These are phyloP conservation scores for Tylopilus cervinicoccineus DNA, from an alignment of 768 basidiomycete species.

Conservation along the genomic window DNA sequence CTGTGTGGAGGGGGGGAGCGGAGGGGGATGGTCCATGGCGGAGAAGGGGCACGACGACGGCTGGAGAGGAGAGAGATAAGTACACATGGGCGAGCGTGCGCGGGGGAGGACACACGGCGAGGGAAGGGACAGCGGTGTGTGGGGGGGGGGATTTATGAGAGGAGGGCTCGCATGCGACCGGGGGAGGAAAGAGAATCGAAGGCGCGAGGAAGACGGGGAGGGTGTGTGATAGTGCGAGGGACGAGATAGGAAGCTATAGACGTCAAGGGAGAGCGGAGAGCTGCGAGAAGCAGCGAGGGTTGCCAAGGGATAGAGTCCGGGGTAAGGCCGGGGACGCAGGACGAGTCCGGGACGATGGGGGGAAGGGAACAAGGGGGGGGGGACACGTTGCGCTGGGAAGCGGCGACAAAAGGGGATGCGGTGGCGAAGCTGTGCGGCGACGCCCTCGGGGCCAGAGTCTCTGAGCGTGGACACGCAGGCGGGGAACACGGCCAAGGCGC, in stretches of 20 bases:
- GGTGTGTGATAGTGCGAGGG: slow-evolving; percentile 27
- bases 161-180: slow-evolving; percentile 10
- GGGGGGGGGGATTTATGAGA: slow-evolving; percentile 20
- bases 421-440: slow-evolving; percentile 22
- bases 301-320: slow-evolving; percentile 26
- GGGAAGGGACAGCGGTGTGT: slow-evolving; percentile 17
- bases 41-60: slow-evolving; percentile 12
- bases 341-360: slow-evolving; percentile 12
- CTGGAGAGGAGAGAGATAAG: slow-evolving; percentile 28
- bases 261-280: slow-evolving; percentile 15
- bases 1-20: slow-evolving; percentile 10
- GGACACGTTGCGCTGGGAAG: slow-evolving; percentile 21
- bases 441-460: slow-evolving; percentile 23
- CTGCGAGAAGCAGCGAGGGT: slow-evolving; percentile 16
- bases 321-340: slow-evolving; percentile 27
- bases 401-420: slow-evolving; percentile 20
- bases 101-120: slow-evolving; percentile 21
- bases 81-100: slow-evolving; percentile 21
- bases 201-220: slow-evolving; percentile 15
- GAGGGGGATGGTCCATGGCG: slow-evolving; percentile 23
- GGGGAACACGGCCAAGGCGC: slow-evolving; percentile 18
- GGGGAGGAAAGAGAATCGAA: slow-evolving; percentile 23
- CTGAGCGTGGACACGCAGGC: slow-evolving; percentile 23
- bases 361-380: slow-evolving; percentile 14
- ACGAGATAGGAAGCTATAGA: slow-evolving; percentile 29